Percentiles rank a stretch among this genome's conserved stretches.
These are phyloP conservation scores for Boletellus deceptivus DNA, from an alignment of 1,284 basidiomycete genomes.

Conservation along the genomic window DNA sequence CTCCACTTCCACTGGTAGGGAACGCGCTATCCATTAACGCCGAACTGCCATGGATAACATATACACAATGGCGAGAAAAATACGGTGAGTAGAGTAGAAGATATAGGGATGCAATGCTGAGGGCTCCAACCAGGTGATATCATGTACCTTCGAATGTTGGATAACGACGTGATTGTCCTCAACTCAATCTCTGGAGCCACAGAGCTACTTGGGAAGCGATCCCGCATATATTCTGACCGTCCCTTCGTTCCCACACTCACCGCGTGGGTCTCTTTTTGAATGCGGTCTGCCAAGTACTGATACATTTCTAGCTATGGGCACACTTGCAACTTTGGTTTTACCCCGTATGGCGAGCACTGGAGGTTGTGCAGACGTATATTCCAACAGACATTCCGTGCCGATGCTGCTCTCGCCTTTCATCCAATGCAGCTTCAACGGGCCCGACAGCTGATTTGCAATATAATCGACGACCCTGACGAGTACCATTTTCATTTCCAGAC, in stretches of 20 bases:
- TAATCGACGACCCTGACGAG: not conserved
- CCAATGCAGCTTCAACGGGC: too few species aligned
- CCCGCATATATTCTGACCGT: slow-evolving; percentile 5
- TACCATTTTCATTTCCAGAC: slow-evolving; percentile 5
- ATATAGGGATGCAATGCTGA: not conserved
- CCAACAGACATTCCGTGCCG: too few species aligned
- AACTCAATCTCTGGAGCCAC: not conserved
- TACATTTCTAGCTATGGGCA: not conserved
- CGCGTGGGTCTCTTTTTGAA: not conserved
- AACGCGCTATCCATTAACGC: not conserved
- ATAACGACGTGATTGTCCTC: not conserved
- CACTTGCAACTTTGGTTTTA: not conserved
- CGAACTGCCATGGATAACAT: not conserved
- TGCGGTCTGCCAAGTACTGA: not conserved
- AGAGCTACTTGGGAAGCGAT: slow-evolving; percentile 4
- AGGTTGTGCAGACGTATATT: not conserved
- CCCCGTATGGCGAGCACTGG: slow-evolving; percentile 2
- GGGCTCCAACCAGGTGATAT: not conserved
- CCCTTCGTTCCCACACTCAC: slow-evolving; percentile 2
- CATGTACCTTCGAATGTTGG: not conserved
- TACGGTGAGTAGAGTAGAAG: not conserved
- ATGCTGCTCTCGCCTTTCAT: too few species aligned
- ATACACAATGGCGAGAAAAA: not conserved
- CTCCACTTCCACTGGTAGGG: not conserved
- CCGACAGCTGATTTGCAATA: too few species aligned